Conservation (phyloP, 179 eudicot species). For the Beta macrorhiza region DNA sequence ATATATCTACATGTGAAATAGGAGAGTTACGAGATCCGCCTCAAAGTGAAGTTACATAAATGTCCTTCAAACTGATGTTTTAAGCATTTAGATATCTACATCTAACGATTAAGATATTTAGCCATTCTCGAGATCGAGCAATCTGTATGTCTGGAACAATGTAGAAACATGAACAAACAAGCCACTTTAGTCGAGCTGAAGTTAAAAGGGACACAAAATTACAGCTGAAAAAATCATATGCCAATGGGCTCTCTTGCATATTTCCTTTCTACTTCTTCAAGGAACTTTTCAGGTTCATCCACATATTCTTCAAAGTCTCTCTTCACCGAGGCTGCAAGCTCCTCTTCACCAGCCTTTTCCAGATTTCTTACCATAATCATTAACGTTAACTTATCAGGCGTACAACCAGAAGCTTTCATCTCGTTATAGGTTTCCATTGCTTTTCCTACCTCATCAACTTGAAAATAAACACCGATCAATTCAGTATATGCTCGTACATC, state of each 20-base stretch:
- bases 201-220: neutral
- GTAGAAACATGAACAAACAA: neutral
- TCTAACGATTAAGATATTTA: too few species aligned
- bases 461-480: slow-evolving; percentile 68
- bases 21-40: too few species aligned
- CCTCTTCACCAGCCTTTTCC: slow-evolving; percentile 54
- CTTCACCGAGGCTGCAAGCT: slow-evolving; percentile 52
- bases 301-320: slow-evolving; percentile 49
- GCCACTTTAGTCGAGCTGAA: neutral
- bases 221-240: neutral
- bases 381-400: slow-evolving; percentile 63
- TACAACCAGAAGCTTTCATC: slow-evolving; percentile 63
- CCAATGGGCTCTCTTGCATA: slow-evolving; percentile 33
- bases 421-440: slow-evolving; percentile 59
- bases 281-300: slow-evolving; percentile 56
- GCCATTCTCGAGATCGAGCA: too few species aligned
- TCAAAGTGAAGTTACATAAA: too few species aligned
- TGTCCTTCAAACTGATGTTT: too few species aligned
- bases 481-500: slow-evolving; percentile 66
- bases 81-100: too few species aligned
- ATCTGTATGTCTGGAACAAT: neutral
- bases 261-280: slow-evolving; percentile 50
- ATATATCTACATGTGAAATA: too few species aligned
- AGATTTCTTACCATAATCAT: slow-evolving; percentile 59
- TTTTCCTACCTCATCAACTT: slow-evolving; percentile 47